These are phyloP conservation scores for Hordeum pubiflorum DNA, from an alignment of 202 grass and related monocot genomes.

Conservation along the genomic window DNA sequence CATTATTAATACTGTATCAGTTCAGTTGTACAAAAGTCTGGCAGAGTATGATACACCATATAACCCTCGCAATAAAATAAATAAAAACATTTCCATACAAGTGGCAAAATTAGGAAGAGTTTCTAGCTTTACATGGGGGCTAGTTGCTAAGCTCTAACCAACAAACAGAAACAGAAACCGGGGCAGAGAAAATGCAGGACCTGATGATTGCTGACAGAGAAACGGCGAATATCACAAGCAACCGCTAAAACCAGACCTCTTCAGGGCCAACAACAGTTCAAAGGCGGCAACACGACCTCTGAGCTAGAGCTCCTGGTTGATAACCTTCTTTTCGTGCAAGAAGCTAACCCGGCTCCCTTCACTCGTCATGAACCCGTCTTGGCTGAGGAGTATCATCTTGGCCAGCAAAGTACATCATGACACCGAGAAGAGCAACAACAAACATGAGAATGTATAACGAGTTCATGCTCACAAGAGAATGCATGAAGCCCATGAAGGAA, in stretches of 20 bases:
- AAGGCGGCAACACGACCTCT: neutral
- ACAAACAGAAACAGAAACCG: neutral
- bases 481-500: slow-evolving; percentile 79
- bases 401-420: slow-evolving; percentile 58
- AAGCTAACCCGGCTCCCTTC: neutral
- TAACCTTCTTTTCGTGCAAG: neutral
- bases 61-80: neutral
- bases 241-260: slow-evolving; percentile 4
- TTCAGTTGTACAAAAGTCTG: slow-evolving; percentile 28
- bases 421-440: slow-evolving; percentile 54
- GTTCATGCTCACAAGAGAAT: slow-evolving; percentile 67
- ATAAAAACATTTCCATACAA: slow-evolving; percentile 30
- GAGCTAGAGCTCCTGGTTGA: slow-evolving; percentile 23
- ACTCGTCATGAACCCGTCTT: slow-evolving; percentile 55
- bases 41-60: neutral
- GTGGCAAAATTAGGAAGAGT: slow-evolving; percentile 1
- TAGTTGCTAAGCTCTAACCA: slow-evolving; percentile 19
- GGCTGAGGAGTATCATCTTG: slow-evolving; percentile 50
- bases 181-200: neutral
- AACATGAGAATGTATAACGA: slow-evolving; percentile 69
- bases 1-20: slow-evolving; percentile 1
- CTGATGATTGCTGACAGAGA: slow-evolving; percentile 11
- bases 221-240: slow-evolving; percentile 15
- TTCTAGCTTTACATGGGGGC: slow-evolving; percentile 1
- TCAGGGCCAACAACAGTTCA: slow-evolving; percentile 10